Evolutionary conservation across 2,329 filamentous ascomycete species (phyloP), one percentile per base, ranked within the genome.

Genomic region (Calonectria fujianensis): DNA sequence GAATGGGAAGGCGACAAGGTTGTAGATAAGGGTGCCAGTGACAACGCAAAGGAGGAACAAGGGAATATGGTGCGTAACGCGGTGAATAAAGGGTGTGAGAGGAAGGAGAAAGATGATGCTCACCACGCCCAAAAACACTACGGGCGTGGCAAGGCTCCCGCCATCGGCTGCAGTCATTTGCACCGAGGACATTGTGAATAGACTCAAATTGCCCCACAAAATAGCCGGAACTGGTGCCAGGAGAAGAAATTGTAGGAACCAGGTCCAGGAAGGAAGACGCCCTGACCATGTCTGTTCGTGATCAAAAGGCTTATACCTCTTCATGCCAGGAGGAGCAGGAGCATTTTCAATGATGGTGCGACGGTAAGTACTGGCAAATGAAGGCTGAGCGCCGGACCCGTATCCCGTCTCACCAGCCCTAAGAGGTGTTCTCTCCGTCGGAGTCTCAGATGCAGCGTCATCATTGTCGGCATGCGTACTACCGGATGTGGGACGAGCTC

Each of bases 101-200:
- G 97, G 97, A 0, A 95, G 87, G 24, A 98, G 85, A 0, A 98
- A 82, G 1, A 98, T 82, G 1, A 95, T 90, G 16, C 93, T 92
- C 75, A 96, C 89, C 9, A 89, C 82, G 0, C 93, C 93, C 52
- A 96, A 90, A 45, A 91, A 84, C 18, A 97, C 82, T 83, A 98
- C 96, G 7, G 96, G 93, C 10, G 91, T 84, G 20, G 98, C 85
- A 24, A 93, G 87, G 45, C 91, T 90, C 75, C 92, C 94, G 2
- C 97, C 97, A 83, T 99, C 97, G 2, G 94, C 91, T 9, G 94
- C 94, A 0, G 96, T 98, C 85, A 98, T 96, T 73, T 93, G 89
- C 27, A 96, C 88, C 2, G 94, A 92, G 41, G 93, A 91, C 6
- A 93, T 94, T 20, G 95, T 83, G 16, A 96, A 86, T 4, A 98